phyloP scores from a whole-genome alignment of 495 filamentous ascomycete genomes.

The Aspergillus cristatus region DNA sequence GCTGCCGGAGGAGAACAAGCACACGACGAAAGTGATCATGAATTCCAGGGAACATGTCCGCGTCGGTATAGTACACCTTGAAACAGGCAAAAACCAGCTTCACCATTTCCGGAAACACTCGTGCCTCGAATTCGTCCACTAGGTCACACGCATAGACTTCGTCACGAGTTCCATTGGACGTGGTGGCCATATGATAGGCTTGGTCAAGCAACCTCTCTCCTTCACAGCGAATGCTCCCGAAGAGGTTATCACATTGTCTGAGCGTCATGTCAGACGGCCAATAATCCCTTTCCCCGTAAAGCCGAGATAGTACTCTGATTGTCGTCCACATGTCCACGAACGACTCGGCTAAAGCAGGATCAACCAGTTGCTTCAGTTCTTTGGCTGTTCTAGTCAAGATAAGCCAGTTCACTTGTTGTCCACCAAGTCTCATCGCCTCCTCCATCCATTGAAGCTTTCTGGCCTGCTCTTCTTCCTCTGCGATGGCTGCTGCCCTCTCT shows the following conservation, averaged over 20 bases:
- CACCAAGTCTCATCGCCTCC: conserved; percentile 4
- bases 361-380: not conserved
- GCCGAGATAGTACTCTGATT: not conserved
- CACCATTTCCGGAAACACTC: conserved; percentile 15
- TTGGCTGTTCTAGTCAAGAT: conserved; percentile 1
- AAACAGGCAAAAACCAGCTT: conserved; percentile 12
- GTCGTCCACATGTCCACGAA: conserved; percentile 1
- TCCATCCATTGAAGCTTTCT: conserved; percentile 3
- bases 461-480: not conserved
- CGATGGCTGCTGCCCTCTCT: no score
- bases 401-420: conserved; percentile 7
- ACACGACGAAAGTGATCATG: conserved; percentile 7
- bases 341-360: not conserved
- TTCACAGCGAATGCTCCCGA: conserved; percentile 5
- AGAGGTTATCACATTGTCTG: conserved; percentile 2
- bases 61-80: conserved; percentile 10
- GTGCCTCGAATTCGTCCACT: conserved; percentile 14
- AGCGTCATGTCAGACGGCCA: not conserved
- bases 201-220: conserved; percentile 4
- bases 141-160: conserved; percentile 2
- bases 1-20: conserved; percentile 9
- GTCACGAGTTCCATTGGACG: not conserved
- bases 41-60: conserved; percentile 1
- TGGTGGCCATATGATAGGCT: conserved; percentile 1
- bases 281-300: conserved; percentile 1